Evolutionary conservation across 768 basidiomycete species (phyloP), one percentile per base, ranked within the genome.

Genomic region (Coprinopsis marcescibilis): DNA sequence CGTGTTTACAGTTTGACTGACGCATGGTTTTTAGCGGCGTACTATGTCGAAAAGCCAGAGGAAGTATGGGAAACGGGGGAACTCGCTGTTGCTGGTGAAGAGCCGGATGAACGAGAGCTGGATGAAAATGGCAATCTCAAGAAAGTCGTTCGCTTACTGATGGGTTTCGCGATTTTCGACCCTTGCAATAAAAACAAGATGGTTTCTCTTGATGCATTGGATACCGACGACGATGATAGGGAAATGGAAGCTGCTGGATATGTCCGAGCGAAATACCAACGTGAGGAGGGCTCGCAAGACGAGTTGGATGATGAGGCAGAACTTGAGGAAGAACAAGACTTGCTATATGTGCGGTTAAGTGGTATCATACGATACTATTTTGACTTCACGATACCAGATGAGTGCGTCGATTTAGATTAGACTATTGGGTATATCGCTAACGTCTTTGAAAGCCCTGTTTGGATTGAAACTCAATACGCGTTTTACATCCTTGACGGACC

Each of bases 101-200:
- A 20, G 4, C 17, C 30, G 10, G 43, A 45, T 4, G 11, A 12
- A 14, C 8, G 26, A 7, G 46, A 14, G 17, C 27, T 2, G n/a
- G 17, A n/a, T 5, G 7, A 4, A 10, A 17, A 17, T 17, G 35
- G 20, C 10, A 19, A 36, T 35, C 52, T 19, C 7, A 25, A 45
- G 12, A 49, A 50, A 47, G 48, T 50, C 4, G 46, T 55, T 19
- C 50, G 47, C 10, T 17, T 74, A 6, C 66, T 89, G 3, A 67
- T 68, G 3, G 71, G 74, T 21, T 89, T 86, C 52, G 55, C 67
- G 1, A 68, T 88, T 37, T 87, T 83, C 56, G 80, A 88, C 45
- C 67, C 76, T 0, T 62, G 57, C 3, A 67, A 71, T 21, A 53
- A 60, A 10, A 68, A 71, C 14, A 66, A 71, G 34, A 59, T 83